Conservation (phyloP, 2,329 filamentous ascomycete species). For the Aureobasidium zeae region DNA sequence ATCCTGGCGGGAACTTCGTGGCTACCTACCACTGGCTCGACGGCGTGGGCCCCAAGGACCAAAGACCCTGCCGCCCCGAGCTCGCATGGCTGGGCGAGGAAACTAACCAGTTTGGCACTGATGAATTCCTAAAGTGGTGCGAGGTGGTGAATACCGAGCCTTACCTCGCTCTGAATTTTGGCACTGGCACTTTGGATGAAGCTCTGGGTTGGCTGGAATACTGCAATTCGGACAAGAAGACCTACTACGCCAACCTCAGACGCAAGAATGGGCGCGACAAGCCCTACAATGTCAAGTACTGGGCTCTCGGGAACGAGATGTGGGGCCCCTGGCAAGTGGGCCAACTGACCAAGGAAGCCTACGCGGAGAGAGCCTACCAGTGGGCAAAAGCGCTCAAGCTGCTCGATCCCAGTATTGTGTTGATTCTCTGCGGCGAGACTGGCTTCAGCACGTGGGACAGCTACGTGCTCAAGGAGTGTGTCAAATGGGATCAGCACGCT, state of each 20-base stretch:
- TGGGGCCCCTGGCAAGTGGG: slow-evolving; percentile 61
- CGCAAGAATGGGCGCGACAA: slow-evolving; percentile 64
- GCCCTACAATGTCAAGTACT: slow-evolving; percentile 77
- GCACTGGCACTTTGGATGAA: slow-evolving; percentile 48
- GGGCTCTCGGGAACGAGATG: slow-evolving; percentile 70
- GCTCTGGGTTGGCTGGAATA: slow-evolving; percentile 74
- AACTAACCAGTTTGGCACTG: slow-evolving; percentile 71
- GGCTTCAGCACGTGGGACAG: slow-evolving; percentile 64
- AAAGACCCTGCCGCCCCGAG: slow-evolving; percentile 59
- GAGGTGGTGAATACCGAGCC: slow-evolving; percentile 64
- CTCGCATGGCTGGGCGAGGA: slow-evolving; percentile 72
- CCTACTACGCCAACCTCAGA: slow-evolving; percentile 72
- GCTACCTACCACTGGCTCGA: slow-evolving; percentile 83
- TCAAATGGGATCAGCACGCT: slow-evolving; percentile 43
- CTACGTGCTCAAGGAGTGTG: slow-evolving; percentile 61
- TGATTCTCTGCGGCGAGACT: slow-evolving; percentile 67
- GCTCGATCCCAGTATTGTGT: slow-evolving; percentile 57
- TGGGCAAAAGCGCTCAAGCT: slow-evolving; percentile 65
- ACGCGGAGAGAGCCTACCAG: slow-evolving; percentile 58
- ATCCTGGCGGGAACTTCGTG: slow-evolving; percentile 76
- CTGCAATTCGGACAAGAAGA: slow-evolving; percentile 70
- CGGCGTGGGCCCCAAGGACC: slow-evolving; percentile 63
- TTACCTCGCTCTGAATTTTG: slow-evolving; percentile 72
- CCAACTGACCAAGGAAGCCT: slow-evolving; percentile 60
- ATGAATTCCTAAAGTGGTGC: slow-evolving; percentile 81